These are phyloP conservation scores for Candolleomyces eurysporus DNA, from an alignment of 768 basidiomycete species.

Conservation along the genomic window DNA sequence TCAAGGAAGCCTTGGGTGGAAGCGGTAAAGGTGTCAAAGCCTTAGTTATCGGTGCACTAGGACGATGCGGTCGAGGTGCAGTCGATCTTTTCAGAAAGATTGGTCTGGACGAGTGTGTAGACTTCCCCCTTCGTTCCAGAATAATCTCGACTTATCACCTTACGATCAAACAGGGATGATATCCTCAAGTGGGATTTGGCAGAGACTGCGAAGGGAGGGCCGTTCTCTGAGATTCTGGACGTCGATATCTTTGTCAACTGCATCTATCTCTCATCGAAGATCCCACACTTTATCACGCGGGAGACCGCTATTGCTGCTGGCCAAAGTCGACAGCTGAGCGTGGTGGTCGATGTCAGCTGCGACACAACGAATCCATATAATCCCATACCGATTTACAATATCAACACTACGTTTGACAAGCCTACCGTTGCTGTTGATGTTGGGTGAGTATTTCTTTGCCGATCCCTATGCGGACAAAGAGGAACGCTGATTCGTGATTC, in stretches of 20 bases:
- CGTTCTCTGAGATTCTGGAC: conserved; percentile 91
- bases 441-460: conserved; percentile 50
- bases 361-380: conserved; percentile 99
- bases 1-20: conserved; percentile 63
- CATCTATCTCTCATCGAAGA: conserved; percentile 89
- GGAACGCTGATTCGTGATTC: conserved; percentile 13
- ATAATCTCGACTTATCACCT: conserved; percentile 8
- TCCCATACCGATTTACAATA: conserved; percentile 90
- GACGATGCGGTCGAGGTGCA: conserved; percentile 92
- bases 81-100: conserved; percentile 95
- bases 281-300: conserved; percentile 78
- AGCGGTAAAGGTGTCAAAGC: conserved; percentile 76
- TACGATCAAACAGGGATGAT: conserved; percentile 60
- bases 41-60: conserved; percentile 94
- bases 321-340: conserved; percentile 59
- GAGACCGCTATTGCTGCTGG: conserved; percentile 76
- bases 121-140: conserved; percentile 1
- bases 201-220: conserved; percentile 96
- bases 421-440: conserved; percentile 88
- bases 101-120: conserved; percentile 85
- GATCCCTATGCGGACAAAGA: background rate
- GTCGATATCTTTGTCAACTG: conserved; percentile 99
- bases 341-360: conserved; percentile 97
- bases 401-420: conserved; percentile 91
- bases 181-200: conserved; percentile 98